phyloP scores from a whole-genome alignment of 345 rosid species.

The sweet orange (Citrus sinensis) region DVS_A1.0 CM039163.1:3231001-3231500 shows the following conservation, averaged over 20 bases:
- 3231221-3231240: conserved; percentile 46
- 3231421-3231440: neutral
- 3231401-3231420: neutral
- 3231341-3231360: neutral
- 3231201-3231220: conserved; percentile 53
- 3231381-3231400: conserved; percentile 23
- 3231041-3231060: conserved; percentile 91
- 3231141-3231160: neutral
- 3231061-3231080: conserved; percentile 48
- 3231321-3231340: neutral
- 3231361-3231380: conserved; percentile 28
- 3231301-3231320: neutral
- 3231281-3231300: neutral
- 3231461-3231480: neutral
- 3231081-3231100: neutral
- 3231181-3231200: conserved; percentile 1
- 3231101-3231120: too few species aligned
- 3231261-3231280: conserved; percentile 38
- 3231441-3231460: neutral
- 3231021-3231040: conserved; percentile 92
- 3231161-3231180: conserved; percentile 6
- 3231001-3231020: conserved; percentile 76
- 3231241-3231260: conserved; percentile 22
- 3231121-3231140: too few species aligned
- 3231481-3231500: too few species aligned